A percentile compares a stretch with the other conserved stretches of the same genome.
These are phyloP conservation scores for Nakazawaea holstii DNA, from an alignment of 805 yeast genomes.

Conservation along the genomic window DNA sequence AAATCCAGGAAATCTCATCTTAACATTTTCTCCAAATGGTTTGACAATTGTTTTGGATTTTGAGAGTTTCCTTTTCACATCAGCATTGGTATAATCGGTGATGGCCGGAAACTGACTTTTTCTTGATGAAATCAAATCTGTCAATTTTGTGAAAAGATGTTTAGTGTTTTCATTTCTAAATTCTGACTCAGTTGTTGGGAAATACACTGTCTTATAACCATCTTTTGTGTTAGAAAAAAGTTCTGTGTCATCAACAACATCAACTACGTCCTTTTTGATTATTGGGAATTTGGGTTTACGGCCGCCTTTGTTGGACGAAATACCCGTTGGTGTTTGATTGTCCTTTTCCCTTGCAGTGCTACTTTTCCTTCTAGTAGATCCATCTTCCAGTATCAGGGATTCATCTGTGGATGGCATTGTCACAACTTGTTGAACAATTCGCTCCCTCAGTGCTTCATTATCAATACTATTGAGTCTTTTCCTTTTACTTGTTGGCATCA, in stretches of 20 bases:
- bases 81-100: slow-evolving; percentile 21
- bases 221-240: slow-evolving; percentile 3
- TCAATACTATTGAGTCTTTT: slow-evolving; percentile 15
- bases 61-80: slow-evolving; percentile 16
- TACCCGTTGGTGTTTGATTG: slow-evolving; percentile 1
- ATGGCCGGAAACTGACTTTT: slow-evolving; percentile 11
- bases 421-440: slow-evolving; percentile 3
- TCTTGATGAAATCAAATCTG: background rate
- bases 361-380: slow-evolving; percentile 19
- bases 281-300: slow-evolving; percentile 1
- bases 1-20: slow-evolving; percentile 55
- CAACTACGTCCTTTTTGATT: slow-evolving; percentile 3
- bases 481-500: slow-evolving; percentile 26
- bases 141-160: slow-evolving; percentile 18
- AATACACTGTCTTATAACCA: slow-evolving; percentile 11
- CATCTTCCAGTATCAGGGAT: background rate
- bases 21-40: slow-evolving; percentile 52
- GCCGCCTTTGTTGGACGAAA: background rate
- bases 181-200: slow-evolving; percentile 14
- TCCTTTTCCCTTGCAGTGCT: slow-evolving; percentile 10
- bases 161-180: slow-evolving; percentile 18
- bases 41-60: slow-evolving; percentile 34
- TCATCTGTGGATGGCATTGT: background rate
- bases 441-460: slow-evolving; percentile 5
- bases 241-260: slow-evolving; percentile 7